A percentile compares a stretch with the other conserved stretches of the same genome.
Conservation (phyloP, 495 filamentous ascomycete species). For the Penicillium waksmanii region DNA sequence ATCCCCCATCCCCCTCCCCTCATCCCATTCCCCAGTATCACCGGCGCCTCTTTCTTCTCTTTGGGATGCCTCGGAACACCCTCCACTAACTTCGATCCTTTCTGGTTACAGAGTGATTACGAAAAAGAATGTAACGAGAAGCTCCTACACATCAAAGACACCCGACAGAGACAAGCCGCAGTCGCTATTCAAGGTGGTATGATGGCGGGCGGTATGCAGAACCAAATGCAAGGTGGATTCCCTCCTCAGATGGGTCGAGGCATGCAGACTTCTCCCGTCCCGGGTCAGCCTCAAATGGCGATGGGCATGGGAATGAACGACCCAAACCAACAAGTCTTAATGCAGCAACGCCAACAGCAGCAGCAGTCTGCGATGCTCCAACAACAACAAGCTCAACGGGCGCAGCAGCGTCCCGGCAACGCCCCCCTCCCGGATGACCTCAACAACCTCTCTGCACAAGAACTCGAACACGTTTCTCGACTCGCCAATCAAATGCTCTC, state of each 20-base stretch:
- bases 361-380: slow-evolving; percentile 28
- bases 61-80: slow-evolving; percentile 3
- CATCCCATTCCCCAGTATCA: not conserved
- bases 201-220: slow-evolving; percentile 46
- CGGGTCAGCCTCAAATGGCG: slow-evolving; percentile 45
- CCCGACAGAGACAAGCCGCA: slow-evolving; percentile 49
- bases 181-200: slow-evolving; percentile 48
- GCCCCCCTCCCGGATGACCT: slow-evolving; percentile 41
- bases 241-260: slow-evolving; percentile 56
- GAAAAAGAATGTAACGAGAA: slow-evolving; percentile 54
- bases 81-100: slow-evolving; percentile 8
- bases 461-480: slow-evolving; percentile 48
- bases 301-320: slow-evolving; percentile 55
- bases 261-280: slow-evolving; percentile 57
- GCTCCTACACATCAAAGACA: slow-evolving; percentile 51
- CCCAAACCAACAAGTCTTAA: slow-evolving; percentile 42
- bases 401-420: slow-evolving; percentile 39
- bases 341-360: slow-evolving; percentile 41
- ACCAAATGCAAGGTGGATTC: slow-evolving; percentile 45
- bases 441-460: slow-evolving; percentile 41
- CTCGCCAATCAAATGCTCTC: slow-evolving; percentile 45
- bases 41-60: not conserved
- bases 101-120: slow-evolving; percentile 41
- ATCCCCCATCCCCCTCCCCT: too few relatives aligned
- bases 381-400: slow-evolving; percentile 32